These are phyloP conservation scores for Candida patagonica DNA, from an alignment of 805 yeast species.

Conservation along the genomic window DNA sequence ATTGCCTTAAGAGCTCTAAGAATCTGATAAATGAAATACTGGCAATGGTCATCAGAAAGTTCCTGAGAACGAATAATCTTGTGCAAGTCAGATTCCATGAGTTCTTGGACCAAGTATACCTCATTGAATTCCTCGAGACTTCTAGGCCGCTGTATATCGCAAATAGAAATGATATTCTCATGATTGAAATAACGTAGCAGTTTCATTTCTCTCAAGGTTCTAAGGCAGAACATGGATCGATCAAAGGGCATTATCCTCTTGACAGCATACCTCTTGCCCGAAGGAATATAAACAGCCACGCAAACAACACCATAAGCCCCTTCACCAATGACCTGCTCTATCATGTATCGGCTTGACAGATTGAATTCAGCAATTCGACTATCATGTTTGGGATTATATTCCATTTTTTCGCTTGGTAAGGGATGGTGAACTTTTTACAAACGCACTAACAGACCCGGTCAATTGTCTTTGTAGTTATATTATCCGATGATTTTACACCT, in stretches of 20 bases:
- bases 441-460: too few species aligned
- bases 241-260: slow-evolving; percentile 92
- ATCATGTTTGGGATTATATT: too few species aligned
- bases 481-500: too few species aligned
- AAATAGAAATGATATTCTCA: slow-evolving; percentile 82
- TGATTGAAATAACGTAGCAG: slow-evolving; percentile 83
- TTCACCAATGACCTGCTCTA: slow-evolving; percentile 80
- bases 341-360: slow-evolving; percentile 79
- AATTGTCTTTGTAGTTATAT: too few species aligned
- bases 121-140: slow-evolving; percentile 70
- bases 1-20: slow-evolving; percentile 81
- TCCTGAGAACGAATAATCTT: slow-evolving; percentile 88
- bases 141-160: slow-evolving; percentile 82
- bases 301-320: slow-evolving; percentile 95
- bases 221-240: slow-evolving; percentile 74
- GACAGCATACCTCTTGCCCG: slow-evolving; percentile 86
- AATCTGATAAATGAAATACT: slow-evolving; percentile 86
- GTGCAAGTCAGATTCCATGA: slow-evolving; percentile 98
- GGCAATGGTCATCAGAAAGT: slow-evolving; percentile 86
- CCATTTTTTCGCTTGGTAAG: too few species aligned
- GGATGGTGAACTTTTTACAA: too few species aligned
- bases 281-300: slow-evolving; percentile 78
- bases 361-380: too few species aligned
- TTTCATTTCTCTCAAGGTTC: slow-evolving; percentile 86
- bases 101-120: slow-evolving; percentile 71